phyloP scores from a whole-genome alignment of 1,284 basidiomycete genomes.

The Tilletia walkeri region DNA sequence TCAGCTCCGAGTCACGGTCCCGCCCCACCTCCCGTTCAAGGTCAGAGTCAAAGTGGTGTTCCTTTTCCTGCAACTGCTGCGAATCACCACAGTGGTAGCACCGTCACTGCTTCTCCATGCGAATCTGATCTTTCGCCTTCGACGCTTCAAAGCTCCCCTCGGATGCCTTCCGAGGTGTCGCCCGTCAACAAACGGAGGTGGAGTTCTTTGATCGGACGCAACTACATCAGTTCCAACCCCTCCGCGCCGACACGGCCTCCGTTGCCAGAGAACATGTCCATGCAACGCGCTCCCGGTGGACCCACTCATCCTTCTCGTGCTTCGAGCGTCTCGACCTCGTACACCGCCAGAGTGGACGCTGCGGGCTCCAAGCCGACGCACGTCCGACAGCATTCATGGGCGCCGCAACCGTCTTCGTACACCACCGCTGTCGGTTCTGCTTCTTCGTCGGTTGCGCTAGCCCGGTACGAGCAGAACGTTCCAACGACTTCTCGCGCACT shows the following conservation, averaged over 20 bases:
- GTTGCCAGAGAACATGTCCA: conserved; percentile 1
- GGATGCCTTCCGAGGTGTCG: neutral
- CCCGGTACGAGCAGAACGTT: no score
- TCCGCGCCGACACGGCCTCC: neutral
- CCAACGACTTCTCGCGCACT: no score
- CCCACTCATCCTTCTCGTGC: neutral
- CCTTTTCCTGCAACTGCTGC: neutral
- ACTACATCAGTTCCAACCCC: neutral
- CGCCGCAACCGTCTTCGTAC: neutral
- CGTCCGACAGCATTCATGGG: conserved; percentile 14
- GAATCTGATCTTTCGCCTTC: neutral
- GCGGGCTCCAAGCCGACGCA: neutral
- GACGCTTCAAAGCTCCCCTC: no score
- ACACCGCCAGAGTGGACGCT: neutral
- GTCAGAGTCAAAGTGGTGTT: neutral
- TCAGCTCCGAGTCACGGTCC: conserved; percentile 3
- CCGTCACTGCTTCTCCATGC: neutral
- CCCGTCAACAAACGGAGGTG: conserved; percentile 9
- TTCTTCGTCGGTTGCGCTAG: no score
- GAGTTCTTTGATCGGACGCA: conserved; percentile 12
- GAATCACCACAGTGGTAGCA: no score
- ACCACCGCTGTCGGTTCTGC: no score
- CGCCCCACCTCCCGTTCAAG: no score
- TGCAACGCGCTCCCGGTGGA: neutral
- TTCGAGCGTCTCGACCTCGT: neutral